Percentiles rank a stretch among this genome's conserved stretches.
phyloP scores from a whole-genome alignment of 352 stramenopile species.

The Discostella stelligera region DNA sequence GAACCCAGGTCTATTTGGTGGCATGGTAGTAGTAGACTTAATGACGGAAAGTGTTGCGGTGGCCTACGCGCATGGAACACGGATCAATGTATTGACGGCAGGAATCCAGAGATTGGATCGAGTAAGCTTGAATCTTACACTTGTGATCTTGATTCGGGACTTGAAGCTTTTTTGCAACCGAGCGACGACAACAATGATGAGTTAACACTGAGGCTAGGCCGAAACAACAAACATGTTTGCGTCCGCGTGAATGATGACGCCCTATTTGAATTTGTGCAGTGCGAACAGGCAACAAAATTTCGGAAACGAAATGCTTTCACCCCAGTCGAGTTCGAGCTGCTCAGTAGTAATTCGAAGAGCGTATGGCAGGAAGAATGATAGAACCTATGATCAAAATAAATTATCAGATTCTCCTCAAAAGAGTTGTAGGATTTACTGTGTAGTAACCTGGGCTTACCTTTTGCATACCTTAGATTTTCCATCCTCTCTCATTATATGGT shows the following conservation, averaged over 20 bases:
- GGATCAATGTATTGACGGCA: slow-evolving; percentile 43
- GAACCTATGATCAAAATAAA: background rate
- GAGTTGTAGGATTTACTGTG: background rate
- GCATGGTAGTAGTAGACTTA: slow-evolving; percentile 31
- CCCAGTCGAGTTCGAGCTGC: slow-evolving; percentile 40
- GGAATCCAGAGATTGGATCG: slow-evolving; percentile 5
- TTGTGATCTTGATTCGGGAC: slow-evolving; percentile 36
- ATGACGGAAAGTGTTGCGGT: slow-evolving; percentile 39
- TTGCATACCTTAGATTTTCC: no score
- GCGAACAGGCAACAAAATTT: slow-evolving; percentile 27
- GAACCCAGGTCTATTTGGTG: slow-evolving; percentile 33
- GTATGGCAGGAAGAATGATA: slow-evolving; percentile 16
- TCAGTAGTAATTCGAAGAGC: slow-evolving; percentile 34
- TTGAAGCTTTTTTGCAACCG: slow-evolving; percentile 29
- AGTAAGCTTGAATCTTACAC: slow-evolving; percentile 31
- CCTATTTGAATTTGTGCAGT: slow-evolving; percentile 20
- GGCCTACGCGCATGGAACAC: slow-evolving; percentile 45
- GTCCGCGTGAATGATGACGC: slow-evolving; percentile 25
- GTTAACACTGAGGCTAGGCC: slow-evolving; percentile 19
- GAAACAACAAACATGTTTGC: slow-evolving; percentile 14
- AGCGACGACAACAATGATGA: slow-evolving; percentile 13
- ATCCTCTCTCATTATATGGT: no score
- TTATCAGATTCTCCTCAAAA: background rate
- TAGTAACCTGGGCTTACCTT: no score
- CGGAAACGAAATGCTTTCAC: slow-evolving; percentile 37